Conservation (phyloP, 345 rosid species). For the Syzygium jambos region DNA sequence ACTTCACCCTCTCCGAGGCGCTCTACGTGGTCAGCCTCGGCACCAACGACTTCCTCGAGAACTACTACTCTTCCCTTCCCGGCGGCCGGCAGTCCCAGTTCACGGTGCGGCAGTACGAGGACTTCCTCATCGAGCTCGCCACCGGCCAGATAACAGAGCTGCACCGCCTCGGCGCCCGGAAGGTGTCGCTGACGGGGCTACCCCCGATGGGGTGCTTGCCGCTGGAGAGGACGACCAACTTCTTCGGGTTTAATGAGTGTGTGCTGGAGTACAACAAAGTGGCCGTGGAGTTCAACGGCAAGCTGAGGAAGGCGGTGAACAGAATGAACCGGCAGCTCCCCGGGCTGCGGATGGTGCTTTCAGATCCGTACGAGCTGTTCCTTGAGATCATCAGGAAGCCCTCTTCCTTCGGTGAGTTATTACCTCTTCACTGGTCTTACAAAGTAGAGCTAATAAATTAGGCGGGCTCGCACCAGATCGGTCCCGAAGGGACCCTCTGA, state of each 20-base stretch:
- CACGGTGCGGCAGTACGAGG: slow-evolving; percentile 23
- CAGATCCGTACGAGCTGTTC: slow-evolving; percentile 25
- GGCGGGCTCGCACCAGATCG: background rate
- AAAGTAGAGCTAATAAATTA: background rate
- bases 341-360: slow-evolving; percentile 23
- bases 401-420: slow-evolving; percentile 26
- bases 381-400: slow-evolving; percentile 29
- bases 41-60: slow-evolving; percentile 60
- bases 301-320: slow-evolving; percentile 13
- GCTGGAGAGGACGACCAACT: slow-evolving; percentile 42
- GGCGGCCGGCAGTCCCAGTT: slow-evolving; percentile 21
- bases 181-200: slow-evolving; percentile 41
- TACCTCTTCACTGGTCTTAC: background rate
- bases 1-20: slow-evolving; percentile 16
- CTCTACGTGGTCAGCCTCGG: slow-evolving; percentile 52
- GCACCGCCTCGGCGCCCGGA: slow-evolving; percentile 38
- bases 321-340: slow-evolving; percentile 42
- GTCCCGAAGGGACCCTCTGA: background rate
- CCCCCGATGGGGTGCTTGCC: slow-evolving; percentile 82
- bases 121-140: slow-evolving; percentile 35
- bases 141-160: slow-evolving; percentile 22
- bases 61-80: slow-evolving; percentile 30
- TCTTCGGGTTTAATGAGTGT: slow-evolving; percentile 20
- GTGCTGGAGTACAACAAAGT: slow-evolving; percentile 29
- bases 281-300: slow-evolving; percentile 40